phyloP scores from a whole-genome alignment of 805 yeast species.

The Zygosaccharomyces siamensis region DNA sequence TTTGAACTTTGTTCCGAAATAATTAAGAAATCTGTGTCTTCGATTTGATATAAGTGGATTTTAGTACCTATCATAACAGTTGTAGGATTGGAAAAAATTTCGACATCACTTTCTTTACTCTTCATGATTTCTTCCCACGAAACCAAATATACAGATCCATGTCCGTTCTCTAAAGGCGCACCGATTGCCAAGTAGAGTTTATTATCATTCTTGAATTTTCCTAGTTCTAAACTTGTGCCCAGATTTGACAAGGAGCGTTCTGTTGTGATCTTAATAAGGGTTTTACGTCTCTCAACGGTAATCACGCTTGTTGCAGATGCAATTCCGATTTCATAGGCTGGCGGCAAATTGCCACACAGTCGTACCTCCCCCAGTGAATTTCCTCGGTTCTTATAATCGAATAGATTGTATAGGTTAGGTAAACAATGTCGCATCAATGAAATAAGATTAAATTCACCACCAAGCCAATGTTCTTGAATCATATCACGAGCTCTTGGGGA shows the following conservation, averaged over 20 bases:
- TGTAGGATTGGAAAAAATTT: constrained; percentile 8
- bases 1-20: constrained; percentile 53
- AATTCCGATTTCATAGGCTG: not conserved
- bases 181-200: constrained; percentile 46
- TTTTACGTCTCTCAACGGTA: not conserved
- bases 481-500: constrained; percentile 23
- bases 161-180: constrained; percentile 43
- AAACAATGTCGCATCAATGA: constrained; percentile 21
- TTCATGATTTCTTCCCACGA: constrained; percentile 35
- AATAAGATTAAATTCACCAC: constrained; percentile 26
- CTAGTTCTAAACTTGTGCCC: constrained; percentile 43
- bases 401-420: constrained; percentile 13
- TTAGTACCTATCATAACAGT: constrained; percentile 40
- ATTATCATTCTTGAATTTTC: constrained; percentile 37
- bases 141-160: constrained; percentile 44
- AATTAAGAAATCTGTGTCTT: constrained; percentile 37
- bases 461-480: constrained; percentile 25
- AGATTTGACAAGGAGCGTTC: constrained; percentile 36
- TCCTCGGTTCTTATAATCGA: constrained; percentile 5
- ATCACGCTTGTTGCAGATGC: not conserved
- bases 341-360: constrained; percentile 24
- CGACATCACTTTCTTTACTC: not conserved
- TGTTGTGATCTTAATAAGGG: not conserved
- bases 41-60: constrained; percentile 30
- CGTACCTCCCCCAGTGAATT: constrained; percentile 3